Evolutionary conservation across 805 yeast species (phyloP).

Genomic region (Yarrowia osloensis): DNA sequence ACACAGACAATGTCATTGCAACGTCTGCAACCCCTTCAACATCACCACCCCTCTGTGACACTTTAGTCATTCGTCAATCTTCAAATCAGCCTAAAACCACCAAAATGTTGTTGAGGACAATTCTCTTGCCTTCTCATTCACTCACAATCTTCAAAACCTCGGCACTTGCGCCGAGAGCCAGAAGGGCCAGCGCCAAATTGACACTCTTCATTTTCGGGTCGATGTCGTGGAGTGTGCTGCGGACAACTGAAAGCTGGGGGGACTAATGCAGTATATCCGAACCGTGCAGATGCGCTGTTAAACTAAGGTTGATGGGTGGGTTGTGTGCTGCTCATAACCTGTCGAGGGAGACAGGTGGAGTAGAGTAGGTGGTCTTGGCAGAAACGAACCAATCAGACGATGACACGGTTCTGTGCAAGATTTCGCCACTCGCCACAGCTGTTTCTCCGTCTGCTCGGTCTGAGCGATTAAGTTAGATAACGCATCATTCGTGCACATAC

Average conservation of each 20-base stretch:
- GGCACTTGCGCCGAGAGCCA: conserved; percentile 33
- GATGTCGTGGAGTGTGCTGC: not conserved
- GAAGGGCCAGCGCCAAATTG: conserved; percentile 29
- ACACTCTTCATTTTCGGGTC: conserved; percentile 25
- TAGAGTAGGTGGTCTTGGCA: no score
- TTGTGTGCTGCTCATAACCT: not conserved
- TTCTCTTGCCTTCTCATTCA: not conserved
- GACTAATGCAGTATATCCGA: not conserved
- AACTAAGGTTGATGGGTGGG: not conserved
- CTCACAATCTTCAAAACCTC: conserved; percentile 35
- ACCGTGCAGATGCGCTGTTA: conserved; percentile 21
- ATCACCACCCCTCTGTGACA: no score
- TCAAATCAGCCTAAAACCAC: no score
- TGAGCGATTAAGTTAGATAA: conserved; percentile 29
- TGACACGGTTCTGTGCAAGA: not conserved
- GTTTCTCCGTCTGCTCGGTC: no score
- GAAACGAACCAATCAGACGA: not conserved
- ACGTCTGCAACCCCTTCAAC: no score
- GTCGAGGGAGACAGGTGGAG: not conserved
- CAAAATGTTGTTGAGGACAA: no score
- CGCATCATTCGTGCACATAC: conserved; percentile 7
- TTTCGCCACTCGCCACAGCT: not conserved
- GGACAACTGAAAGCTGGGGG: not conserved
- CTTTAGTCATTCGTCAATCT: no score
- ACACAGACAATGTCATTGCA: no score